Evolutionary conservation across 495 filamentous ascomycete species (phyloP).

Genomic region (Penicillium manginii): DNA sequence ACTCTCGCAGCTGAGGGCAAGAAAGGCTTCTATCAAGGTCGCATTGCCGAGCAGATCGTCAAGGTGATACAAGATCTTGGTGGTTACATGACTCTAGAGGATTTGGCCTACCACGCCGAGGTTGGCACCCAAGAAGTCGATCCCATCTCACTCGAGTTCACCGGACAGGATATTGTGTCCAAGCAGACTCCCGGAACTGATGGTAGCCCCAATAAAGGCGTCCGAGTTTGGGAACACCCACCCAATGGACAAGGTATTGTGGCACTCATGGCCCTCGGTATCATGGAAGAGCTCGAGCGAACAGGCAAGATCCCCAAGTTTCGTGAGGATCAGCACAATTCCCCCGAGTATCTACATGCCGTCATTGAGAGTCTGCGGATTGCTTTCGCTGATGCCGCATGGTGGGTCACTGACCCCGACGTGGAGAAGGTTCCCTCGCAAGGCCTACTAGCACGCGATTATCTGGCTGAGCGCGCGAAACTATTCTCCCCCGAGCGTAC

Average conservation of each 20-base stretch:
- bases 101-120: constrained; percentile 76
- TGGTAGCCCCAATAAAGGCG: constrained; percentile 54
- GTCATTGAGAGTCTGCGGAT: constrained; percentile 89
- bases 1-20: constrained; percentile 79
- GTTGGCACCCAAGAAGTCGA: constrained; percentile 76
- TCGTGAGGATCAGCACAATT: constrained; percentile 71
- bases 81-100: constrained; percentile 76
- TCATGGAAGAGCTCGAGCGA: constrained; percentile 83
- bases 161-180: constrained; percentile 64
- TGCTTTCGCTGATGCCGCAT: constrained; percentile 86
- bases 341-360: constrained; percentile 79
- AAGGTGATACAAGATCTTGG: constrained; percentile 77
- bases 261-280: constrained; percentile 90
- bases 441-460: constrained; percentile 60
- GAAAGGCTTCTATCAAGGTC: constrained; percentile 87
- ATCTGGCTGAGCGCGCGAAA: constrained; percentile 70
- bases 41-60: constrained; percentile 76
- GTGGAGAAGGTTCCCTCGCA: constrained; percentile 65
- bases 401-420: constrained; percentile 87
- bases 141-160: constrained; percentile 79
- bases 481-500: constrained; percentile 66
- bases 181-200: constrained; percentile 47
- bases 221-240: constrained; percentile 94
- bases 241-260: constrained; percentile 98
- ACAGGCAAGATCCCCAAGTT: constrained; percentile 72